These are phyloP conservation scores for Straminergon stramineum DNA, from an alignment of 225 moss, liverwort and hornwort species.

Conservation along the genomic window DNA sequence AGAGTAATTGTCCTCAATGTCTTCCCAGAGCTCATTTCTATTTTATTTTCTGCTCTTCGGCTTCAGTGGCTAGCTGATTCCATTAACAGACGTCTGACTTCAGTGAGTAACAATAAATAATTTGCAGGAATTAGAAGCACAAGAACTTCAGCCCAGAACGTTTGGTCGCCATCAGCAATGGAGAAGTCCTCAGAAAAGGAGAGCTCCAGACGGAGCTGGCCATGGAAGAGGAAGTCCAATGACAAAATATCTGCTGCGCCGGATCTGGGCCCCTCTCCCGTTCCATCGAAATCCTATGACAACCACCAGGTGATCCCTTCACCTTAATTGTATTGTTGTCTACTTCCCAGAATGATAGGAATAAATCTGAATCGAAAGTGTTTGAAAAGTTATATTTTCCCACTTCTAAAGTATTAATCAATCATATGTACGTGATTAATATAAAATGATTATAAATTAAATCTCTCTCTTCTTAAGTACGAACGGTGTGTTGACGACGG, in stretches of 20 bases:
- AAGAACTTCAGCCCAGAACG: not conserved
- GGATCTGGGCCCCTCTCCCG: conserved; percentile 28
- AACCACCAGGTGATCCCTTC: conserved; percentile 30
- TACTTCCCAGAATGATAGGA: not conserved
- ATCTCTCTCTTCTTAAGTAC: not conserved
- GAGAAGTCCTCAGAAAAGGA: conserved; percentile 42
- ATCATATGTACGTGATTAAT: not conserved
- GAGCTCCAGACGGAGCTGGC: conserved; percentile 47
- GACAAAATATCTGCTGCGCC: conserved; percentile 48
- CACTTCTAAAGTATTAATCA: not conserved
- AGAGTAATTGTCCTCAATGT: not conserved
- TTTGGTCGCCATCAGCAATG: conserved; percentile 10
- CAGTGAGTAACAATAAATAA: not conserved
- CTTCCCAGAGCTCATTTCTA: not conserved
- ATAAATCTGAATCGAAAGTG: not conserved
- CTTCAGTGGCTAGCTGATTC: not conserved
- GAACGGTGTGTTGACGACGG: not conserved
- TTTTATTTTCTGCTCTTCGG: not conserved
- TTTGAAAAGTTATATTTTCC: not conserved
- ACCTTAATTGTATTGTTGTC: not conserved
- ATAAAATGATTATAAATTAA: not conserved
- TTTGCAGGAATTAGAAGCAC: conserved; percentile 2
- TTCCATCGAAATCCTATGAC: conserved; percentile 37
- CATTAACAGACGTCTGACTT: not conserved
- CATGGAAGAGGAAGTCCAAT: conserved; percentile 43